These are phyloP conservation scores for Melastoma malabathricum DNA, from an alignment of 345 rosid species.

Conservation along the genomic window DNA sequence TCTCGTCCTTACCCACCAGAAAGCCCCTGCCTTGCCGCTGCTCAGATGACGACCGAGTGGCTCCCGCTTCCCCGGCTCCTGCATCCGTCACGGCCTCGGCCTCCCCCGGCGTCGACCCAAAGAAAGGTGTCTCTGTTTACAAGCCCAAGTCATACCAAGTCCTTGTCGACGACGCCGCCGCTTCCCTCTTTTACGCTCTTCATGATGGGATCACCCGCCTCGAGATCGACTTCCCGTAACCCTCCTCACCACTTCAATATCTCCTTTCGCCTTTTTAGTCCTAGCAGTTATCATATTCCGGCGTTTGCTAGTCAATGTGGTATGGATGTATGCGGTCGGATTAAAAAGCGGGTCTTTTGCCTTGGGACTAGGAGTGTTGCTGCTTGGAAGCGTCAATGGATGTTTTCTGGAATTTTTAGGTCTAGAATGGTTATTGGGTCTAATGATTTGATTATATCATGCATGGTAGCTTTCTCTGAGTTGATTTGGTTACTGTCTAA, in stretches of 20 bases:
- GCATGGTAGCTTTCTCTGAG: background rate
- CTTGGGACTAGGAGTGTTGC: too few relatives aligned
- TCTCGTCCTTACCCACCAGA: conserved; percentile 3
- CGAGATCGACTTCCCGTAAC: conserved; percentile 91
- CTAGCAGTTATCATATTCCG: background rate
- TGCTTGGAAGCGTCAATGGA: too few relatives aligned
- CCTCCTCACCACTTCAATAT: background rate
- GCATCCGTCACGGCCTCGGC: conserved; percentile 7
- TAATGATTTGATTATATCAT: conserved; percentile 1
- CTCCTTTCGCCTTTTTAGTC: background rate
- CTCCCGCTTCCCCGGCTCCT: conserved; percentile 4
- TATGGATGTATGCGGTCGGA: too few relatives aligned
- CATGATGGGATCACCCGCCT: conserved; percentile 59
- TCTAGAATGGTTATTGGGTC: background rate
- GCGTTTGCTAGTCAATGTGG: background rate
- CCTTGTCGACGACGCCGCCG: conserved; percentile 67
- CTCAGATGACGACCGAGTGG: background rate
- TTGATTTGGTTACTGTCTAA: background rate
- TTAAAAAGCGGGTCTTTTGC: too few relatives aligned
- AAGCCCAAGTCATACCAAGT: conserved; percentile 87
- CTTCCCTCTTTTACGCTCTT: conserved; percentile 59
- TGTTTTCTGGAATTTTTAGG: too few relatives aligned
- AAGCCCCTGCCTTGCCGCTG: background rate
- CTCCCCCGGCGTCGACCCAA: conserved; percentile 19
- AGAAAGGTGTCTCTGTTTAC: conserved; percentile 60